Base-by-base conservation (phyloP, 345 rosid genomes). In the Aquilaria sinensis region DNA sequence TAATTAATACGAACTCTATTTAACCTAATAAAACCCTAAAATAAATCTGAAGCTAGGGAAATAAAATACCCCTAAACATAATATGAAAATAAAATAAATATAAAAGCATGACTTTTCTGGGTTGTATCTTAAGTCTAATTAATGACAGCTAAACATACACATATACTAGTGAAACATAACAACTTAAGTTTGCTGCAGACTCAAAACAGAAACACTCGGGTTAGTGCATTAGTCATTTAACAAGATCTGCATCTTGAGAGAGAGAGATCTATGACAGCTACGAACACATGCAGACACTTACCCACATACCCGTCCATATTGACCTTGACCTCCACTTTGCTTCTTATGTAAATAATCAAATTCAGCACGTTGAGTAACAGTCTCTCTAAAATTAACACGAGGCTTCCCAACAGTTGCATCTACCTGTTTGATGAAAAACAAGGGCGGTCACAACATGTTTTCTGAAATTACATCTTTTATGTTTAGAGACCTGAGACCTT, bases 291-390 rank as follows among this genome's bases (percentile, higher is more conserved):
- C 43, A 37, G 7, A 37, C 43, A 37, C 85, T 81, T 74, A 95
- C 98, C 99, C 99, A 6, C 61, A 67, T 41, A 91, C 96, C 33
- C 97, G 78, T 66, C 99, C 99, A 62, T 89, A 95, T 78, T 95
- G 99, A 78, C 99, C 99, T 61, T 90, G 94, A 64, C 99, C 98
- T 62, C 99, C 99, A 79, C 78, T 81, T 76, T 95, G 99, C 77
- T 95, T 89, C 87, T 95, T 95, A 74, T 91, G 99, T 66, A 95
- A 70, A 80, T 95, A 95, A 81, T 95, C 99, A 71, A 89, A 95
- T 63, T 85, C 86, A 55, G 96, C 92, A 56, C 92, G 92, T 59
- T 80, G 79, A 37, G 99, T 91, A 53, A 95, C 75, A 62, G 98
- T 91, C 75, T 95, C 99, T 66, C 98, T 85, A 66, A 95, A 95